These are phyloP conservation scores for Spergularia bocconei DNA, from an alignment of 148 eudicot species.

Conservation along the genomic window DNA sequence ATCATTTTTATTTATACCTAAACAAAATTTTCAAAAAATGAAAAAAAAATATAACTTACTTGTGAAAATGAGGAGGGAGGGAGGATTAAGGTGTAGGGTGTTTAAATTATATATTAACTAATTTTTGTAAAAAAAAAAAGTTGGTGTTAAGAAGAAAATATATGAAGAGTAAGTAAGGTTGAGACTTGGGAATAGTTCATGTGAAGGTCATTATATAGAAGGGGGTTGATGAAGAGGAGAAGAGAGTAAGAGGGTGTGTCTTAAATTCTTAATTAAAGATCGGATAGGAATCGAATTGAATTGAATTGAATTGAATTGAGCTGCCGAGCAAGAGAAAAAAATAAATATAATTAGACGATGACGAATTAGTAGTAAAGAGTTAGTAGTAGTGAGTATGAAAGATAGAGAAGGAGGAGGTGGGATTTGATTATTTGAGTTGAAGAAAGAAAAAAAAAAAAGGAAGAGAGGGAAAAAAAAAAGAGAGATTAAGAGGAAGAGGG, in stretches of 20 bases:
- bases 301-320: conserved; percentile 19
- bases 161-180: not conserved
- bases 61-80: not conserved
- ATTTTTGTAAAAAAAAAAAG: not conserved
- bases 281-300: conserved; percentile 29
- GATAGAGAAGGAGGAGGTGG: not conserved
- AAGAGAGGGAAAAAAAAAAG: not conserved
- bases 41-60: conserved; percentile 10
- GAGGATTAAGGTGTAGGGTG: not conserved
- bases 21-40: not conserved
- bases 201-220: conserved; percentile 43
- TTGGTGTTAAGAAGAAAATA: not conserved
- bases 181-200: conserved; percentile 29
- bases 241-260: conserved; percentile 18
- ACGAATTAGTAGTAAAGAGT: too few relatives aligned
- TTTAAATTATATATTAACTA: too few relatives aligned
- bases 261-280: conserved; percentile 37
- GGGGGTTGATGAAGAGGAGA: conserved; percentile 1
- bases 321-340: not conserved
- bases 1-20: not conserved
- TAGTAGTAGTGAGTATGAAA: too few relatives aligned
- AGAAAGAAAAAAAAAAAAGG: not conserved
- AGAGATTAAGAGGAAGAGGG: not conserved
- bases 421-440: not conserved
- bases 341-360: too few relatives aligned